Evolutionary conservation across 1,284 basidiomycete species (phyloP), one percentile per base, ranked within the genome.

Genomic region (Sporisorium iseilematis-ciliati): DNA sequence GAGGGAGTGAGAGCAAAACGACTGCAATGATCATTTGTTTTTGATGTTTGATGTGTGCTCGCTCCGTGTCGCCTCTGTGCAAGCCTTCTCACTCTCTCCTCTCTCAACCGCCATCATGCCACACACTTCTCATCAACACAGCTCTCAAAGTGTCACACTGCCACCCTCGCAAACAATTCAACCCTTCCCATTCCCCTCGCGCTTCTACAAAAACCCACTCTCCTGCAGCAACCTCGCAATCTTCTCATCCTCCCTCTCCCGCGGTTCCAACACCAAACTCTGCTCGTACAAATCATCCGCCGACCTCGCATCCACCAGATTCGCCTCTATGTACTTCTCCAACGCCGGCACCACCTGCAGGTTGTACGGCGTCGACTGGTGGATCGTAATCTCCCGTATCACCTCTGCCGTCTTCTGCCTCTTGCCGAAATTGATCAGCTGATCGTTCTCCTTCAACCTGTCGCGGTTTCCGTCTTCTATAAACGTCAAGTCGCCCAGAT

Each of bases 381-480:
- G 97, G 43, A 94, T 91, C 82, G 96, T 93, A 84, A 99, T 97
- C 85, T 99, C 95, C 66, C 92, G 90, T 78, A 99, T 94, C 75
- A 98, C 92, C 82, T 97, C 95, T 10, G 94, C 94, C 0, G 94
- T 91, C 85, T 93, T 93, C 81, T 93, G 91, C 10, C 95, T 91
- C 86, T 99, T 99, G 84, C 92, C 91, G 87, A 99, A 99, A 87
- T 99, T 98, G 87, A 99, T 92, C 76, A 97, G 88, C 29, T 71
- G 65, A 6, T 67, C 73, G 31, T 91, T 92, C 41, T 86, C 86
- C 69, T 86, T 86, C 23, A 91, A 89, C 6, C 93, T 87, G 87
- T 99, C 94, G 60, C 93, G 92, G 84, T 95, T 95, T n/a, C 96
- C 97, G 82, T 99, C 97, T 85, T 97, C 94, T 84, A 97, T 97